phyloP scores from a whole-genome alignment of 306 rosid genomes.

The Boehmeria nivea region DNA sequence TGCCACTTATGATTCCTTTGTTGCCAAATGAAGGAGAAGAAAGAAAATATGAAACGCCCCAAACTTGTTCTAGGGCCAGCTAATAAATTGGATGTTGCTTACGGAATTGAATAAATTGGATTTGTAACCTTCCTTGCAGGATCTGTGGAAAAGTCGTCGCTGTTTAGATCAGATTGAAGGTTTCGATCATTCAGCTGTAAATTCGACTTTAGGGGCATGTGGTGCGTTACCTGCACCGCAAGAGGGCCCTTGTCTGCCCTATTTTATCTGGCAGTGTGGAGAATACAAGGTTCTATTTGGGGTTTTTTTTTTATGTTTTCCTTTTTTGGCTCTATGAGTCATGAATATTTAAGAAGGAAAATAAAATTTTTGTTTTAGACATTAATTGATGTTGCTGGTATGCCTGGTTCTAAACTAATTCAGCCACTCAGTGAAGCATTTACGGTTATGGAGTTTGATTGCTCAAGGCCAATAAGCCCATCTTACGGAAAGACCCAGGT shows the following conservation, averaged over 20 bases:
- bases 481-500: constrained; percentile 71
- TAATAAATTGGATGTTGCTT: neutral
- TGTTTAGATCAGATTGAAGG: constrained; percentile 61
- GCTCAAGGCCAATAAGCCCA: constrained; percentile 47
- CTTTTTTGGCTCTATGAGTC: neutral
- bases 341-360: neutral
- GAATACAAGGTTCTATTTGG: constrained; percentile 44
- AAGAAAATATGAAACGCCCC: no score
- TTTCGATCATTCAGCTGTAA: constrained; percentile 71
- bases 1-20: neutral
- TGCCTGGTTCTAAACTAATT: constrained; percentile 16
- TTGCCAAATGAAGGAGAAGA: neutral
- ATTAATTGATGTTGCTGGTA: constrained; percentile 6
- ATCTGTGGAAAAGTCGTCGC: constrained; percentile 81
- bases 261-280: constrained; percentile 77
- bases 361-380: constrained; percentile 10
- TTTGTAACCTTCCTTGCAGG: constrained; percentile 52
- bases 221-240: constrained; percentile 45
- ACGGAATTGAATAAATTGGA: neutral
- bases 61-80: no score
- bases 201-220: constrained; percentile 71
- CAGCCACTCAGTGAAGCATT: constrained; percentile 78
- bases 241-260: constrained; percentile 66
- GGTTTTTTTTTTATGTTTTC: constrained; percentile 9
- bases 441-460: constrained; percentile 83